Evolutionary conservation across 2,329 filamentous ascomycete species (phyloP).

Genomic region (Paracorniculantispora psalliotae): DNA sequence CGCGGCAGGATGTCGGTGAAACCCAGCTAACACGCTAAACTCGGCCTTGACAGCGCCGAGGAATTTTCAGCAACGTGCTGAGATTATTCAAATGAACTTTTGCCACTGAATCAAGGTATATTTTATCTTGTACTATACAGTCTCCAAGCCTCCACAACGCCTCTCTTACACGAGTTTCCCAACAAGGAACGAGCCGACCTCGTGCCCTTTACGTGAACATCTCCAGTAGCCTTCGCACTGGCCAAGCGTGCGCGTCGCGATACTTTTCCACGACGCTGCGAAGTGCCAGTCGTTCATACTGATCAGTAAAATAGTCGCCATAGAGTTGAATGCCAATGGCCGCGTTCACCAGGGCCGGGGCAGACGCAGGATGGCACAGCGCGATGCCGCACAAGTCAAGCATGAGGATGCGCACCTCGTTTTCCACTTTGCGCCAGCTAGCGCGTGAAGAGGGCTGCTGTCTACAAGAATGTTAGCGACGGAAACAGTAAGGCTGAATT

Average conservation of each 20-base stretch:
- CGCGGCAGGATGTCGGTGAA: background rate
- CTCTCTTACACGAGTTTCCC: background rate
- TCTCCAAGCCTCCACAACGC: background rate
- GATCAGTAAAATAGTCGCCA: slow-evolving; percentile 37
- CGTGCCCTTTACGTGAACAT: slow-evolving; percentile 26
- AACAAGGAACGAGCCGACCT: background rate
- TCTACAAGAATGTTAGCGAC: slow-evolving; percentile 15
- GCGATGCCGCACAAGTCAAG: slow-evolving; percentile 37
- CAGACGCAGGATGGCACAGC: slow-evolving; percentile 33
- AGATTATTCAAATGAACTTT: background rate
- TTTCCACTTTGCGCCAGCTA: slow-evolving; percentile 32
- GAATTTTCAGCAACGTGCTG: background rate
- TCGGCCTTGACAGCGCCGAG: background rate
- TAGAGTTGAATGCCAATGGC: slow-evolving; percentile 38
- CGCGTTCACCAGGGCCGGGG: slow-evolving; percentile 34
- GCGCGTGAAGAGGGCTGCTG: slow-evolving; percentile 23
- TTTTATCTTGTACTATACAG: background rate
- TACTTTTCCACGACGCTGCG: slow-evolving; percentile 40
- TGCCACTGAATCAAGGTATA: background rate
- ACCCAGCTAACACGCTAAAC: background rate
- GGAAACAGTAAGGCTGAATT: background rate
- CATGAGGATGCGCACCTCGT: slow-evolving; percentile 33
- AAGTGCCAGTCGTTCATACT: slow-evolving; percentile 32
- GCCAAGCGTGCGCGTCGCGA: slow-evolving; percentile 37
- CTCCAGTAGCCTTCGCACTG: slow-evolving; percentile 30